Base-by-base conservation (phyloP, 1,284 basidiomycete species). In the Marasmius oreades region DNA sequence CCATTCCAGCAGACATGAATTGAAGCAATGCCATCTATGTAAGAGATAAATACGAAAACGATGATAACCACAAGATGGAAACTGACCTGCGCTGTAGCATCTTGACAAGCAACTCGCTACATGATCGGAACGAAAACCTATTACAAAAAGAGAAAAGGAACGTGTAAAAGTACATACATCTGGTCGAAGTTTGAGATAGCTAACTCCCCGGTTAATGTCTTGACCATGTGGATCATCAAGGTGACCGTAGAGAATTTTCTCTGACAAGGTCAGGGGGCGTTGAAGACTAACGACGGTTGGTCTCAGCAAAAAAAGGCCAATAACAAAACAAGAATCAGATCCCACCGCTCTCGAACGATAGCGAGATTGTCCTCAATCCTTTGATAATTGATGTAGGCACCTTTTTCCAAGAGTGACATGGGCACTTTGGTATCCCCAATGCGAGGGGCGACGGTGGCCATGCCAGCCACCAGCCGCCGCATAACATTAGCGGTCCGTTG, bases 1-100 rank as follows among this genome's bases (percentile, higher is more conserved):
- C 93, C 81, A 99, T 95, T 66, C 96, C 96, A 24, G 97, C 95
- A 51, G 96, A 98, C 97, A 99, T 99, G 86, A 99, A 99, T 81
- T 99, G 96, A 65, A 99, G 85, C 60, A 99, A 85, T 39, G 97
- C 97, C 97, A 99, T 99, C 90, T 98, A 75, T 8, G 47, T 33
- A 22, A 53, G 20, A 44, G 14, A 16, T 54, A 0, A 62, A 72
- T 65, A 72, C 62, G 66, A 78, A 67, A 77, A 66, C 68, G 53
- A n/a, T 55, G 23, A 26, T 18, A 64, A 59, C 65, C 63, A 62
- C 61, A 45, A 42, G 55, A 60, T 45, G 22, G 39, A 14, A 58
- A 58, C 66, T 51, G 56, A 82, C 81, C 78, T 93, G 92, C 55
- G 95, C 95, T 55, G 95, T 97, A 62, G 95, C 95, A 85, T 99